Evolutionary conservation across 164 flowering plant genomes (phyloP), one percentile per base, ranked within the genome.

Genomic region (Vitis riparia): DNA sequence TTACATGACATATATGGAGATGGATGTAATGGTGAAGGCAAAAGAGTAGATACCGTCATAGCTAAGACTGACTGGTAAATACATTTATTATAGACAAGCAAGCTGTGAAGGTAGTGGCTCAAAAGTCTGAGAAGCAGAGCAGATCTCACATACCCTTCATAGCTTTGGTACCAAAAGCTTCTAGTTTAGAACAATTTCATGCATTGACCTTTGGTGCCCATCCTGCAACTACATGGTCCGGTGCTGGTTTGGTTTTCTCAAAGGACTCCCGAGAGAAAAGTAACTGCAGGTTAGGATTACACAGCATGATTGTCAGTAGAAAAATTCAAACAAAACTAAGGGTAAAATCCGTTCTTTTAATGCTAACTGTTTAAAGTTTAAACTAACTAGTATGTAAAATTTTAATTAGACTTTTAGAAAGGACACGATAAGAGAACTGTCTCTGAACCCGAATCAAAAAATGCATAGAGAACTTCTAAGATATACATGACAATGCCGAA

Each of bases 141-240:
- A 32, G 0, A 32, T 32, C 37, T 32, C 6, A 32, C 37, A 52
- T n/a, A 14, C 15, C 57, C 51, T 59, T 58, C 66, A 73, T 59
- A 55, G 9, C 67, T 61, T 51, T 11, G 53, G 50, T n/a, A 19
- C 13, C 27, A 12, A 44, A 12, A 57, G 51, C 57, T 51, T 17
- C 52, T 11, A 53, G 4, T 50, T 27, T 65, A 19, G 48, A 48
- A 55, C 59, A 55, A 66, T 2, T 73, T 82, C 74, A 79, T 11
- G 77, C 75, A 75, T 87, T 87, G 69, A 91, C 89, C 83, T 89
- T 89, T 8, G 88, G 85, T 37, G 52, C 91, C 94, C 91, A 88
- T 67, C 96, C 96, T 0, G 92, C 91, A 61, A 89, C 76, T 47
- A 89, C 87, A 61, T 87, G 55, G 65, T 91, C 78, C 80, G 81